phyloP scores from a whole-genome alignment of 208 protist species.

The Leishmania arabica region DNA sequence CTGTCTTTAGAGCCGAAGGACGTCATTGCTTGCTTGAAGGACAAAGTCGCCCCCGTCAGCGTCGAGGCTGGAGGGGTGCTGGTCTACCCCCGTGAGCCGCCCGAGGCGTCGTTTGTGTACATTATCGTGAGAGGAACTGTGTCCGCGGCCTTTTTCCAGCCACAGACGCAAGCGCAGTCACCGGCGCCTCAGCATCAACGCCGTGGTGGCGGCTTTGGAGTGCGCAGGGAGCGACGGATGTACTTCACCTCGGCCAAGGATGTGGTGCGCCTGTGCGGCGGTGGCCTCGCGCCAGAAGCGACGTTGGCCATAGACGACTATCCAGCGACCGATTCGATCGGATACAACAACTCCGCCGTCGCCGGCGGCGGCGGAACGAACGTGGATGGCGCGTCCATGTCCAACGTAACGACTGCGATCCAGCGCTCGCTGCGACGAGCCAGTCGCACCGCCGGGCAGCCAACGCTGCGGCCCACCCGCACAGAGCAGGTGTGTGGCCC shows the following conservation, averaged over 20 bases:
- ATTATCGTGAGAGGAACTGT: constrained; percentile 70
- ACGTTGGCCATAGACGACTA: constrained; percentile 8
- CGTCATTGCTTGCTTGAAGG: constrained; percentile 44
- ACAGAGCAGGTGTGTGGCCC: constrained; percentile 64
- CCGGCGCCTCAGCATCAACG: constrained; percentile 7
- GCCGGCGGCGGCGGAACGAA: constrained; percentile 3
- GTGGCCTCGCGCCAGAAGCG: constrained; percentile 19
- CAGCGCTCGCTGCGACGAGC: constrained; percentile 65
- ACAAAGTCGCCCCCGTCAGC: constrained; percentile 58
- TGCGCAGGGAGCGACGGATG: constrained; percentile 43
- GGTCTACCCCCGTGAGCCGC: constrained; percentile 64
- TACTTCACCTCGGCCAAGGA: constrained; percentile 79
- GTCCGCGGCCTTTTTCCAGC: constrained; percentile 67
- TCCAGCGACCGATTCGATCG: background rate
- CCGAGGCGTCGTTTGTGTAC: constrained; percentile 79
- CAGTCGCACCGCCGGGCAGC: constrained; percentile 76
- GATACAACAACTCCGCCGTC: constrained; percentile 20
- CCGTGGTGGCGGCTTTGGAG: constrained; percentile 6
- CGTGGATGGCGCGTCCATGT: constrained; percentile 55
- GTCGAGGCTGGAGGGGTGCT: constrained; percentile 65
- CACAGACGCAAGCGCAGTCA: constrained; percentile 24
- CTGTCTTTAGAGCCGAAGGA: constrained; percentile 56
- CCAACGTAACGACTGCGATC: constrained; percentile 74
- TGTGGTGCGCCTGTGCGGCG: constrained; percentile 59
- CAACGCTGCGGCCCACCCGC: constrained; percentile 58